phyloP scores from a whole-genome alignment of 176 grass and related monocot genomes.

The Pharus latifolius region DNA sequence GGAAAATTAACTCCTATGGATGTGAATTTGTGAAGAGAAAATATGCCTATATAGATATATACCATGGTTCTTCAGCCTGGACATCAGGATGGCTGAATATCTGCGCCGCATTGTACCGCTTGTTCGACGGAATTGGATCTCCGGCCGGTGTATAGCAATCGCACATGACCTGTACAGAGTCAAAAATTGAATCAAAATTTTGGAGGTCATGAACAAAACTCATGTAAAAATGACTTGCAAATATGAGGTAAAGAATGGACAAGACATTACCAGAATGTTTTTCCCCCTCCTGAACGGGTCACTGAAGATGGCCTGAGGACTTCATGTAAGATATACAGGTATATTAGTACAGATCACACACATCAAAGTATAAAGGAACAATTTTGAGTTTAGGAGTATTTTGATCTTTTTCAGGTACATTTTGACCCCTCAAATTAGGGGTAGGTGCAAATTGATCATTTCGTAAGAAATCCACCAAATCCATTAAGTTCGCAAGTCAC shows the following conservation, averaged over 20 bases:
- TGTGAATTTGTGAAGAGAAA: no score
- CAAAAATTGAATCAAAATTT: neutral
- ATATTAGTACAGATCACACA: neutral
- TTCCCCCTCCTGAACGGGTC: constrained; percentile 93
- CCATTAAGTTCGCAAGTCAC: no score
- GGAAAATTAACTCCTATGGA: neutral
- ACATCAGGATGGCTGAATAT: constrained; percentile 84
- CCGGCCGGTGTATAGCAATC: constrained; percentile 76
- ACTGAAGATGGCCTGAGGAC: constrained; percentile 80
- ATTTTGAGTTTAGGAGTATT: no score
- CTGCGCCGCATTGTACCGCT: constrained; percentile 45
- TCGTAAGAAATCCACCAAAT: no score
- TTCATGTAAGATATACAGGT: constrained; percentile 3
- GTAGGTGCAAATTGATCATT: no score
- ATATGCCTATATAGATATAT: neutral
- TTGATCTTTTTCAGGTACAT: no score
- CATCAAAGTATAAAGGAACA: no score
- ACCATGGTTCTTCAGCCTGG: constrained; percentile 71
- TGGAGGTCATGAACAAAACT: neutral
- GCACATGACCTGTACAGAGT: constrained; percentile 58
- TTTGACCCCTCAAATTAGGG: no score
- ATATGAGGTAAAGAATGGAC: neutral
- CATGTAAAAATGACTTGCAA: neutral
- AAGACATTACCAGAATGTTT: constrained; percentile 65
- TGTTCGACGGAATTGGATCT: constrained; percentile 79